These are phyloP conservation scores for Oryza officinalis DNA, from an alignment of 176 grass and related monocot species.

Conservation along the genomic window DNA sequence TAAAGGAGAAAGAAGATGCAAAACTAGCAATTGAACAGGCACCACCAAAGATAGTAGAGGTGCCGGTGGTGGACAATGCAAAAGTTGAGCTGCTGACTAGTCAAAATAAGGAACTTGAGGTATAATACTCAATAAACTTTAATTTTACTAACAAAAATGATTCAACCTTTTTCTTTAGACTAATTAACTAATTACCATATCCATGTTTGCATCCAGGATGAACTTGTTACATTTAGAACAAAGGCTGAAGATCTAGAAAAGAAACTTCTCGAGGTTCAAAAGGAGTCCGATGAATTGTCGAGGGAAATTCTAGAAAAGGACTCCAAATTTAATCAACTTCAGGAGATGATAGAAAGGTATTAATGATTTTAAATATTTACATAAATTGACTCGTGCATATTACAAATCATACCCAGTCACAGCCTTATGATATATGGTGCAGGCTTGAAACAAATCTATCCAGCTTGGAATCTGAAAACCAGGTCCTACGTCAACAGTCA, in stretches of 20 bases:
- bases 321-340: slow-evolving; percentile 63
- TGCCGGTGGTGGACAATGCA: slow-evolving; percentile 68
- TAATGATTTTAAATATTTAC: slow-evolving; percentile 15
- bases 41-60: slow-evolving; percentile 85
- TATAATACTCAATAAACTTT: slow-evolving; percentile 27
- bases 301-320: slow-evolving; percentile 60
- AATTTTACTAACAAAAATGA: slow-evolving; percentile 18
- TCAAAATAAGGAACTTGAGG: slow-evolving; percentile 78
- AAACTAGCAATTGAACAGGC: slow-evolving; percentile 82
- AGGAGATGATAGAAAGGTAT: slow-evolving; percentile 78
- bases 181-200: slow-evolving; percentile 14
- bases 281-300: slow-evolving; percentile 51
- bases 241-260: slow-evolving; percentile 86
- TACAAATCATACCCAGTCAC: slow-evolving; percentile 15
- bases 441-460: slow-evolving; percentile 78
- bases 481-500: slow-evolving; percentile 72
- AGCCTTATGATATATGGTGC: slow-evolving; percentile 38
- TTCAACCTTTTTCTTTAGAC: slow-evolving; percentile 16
- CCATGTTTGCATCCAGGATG: slow-evolving; percentile 49
- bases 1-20: slow-evolving; percentile 72
- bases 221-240: slow-evolving; percentile 59
- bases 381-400: slow-evolving; percentile 1
- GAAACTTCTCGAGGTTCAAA: slow-evolving; percentile 60
- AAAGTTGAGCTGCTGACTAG: slow-evolving; percentile 64
- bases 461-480: slow-evolving; percentile 80